A percentile compares a stretch with the other conserved stretches of the same genome.
These are phyloP conservation scores for Flagelloscypha sp. DNA, from an alignment of 768 basidiomycete genomes.

Conservation along the genomic window DNA sequence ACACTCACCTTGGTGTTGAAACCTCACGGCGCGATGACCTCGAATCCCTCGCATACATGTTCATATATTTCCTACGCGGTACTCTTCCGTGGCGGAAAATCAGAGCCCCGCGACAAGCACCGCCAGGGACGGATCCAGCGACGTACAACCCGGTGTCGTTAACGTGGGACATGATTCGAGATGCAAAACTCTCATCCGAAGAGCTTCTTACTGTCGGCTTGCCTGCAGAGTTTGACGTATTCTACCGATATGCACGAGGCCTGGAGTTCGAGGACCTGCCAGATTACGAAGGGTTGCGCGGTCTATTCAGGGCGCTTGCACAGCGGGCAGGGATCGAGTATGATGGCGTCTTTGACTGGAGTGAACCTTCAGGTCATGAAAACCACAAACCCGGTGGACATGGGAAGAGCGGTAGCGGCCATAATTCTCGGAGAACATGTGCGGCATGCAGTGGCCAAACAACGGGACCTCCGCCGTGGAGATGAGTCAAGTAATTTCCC, in stretches of 20 bases:
- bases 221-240: conserved; percentile 73
- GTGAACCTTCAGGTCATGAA: conserved; percentile 15
- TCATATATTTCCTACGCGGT: conserved; percentile 73
- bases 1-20: conserved; percentile 70
- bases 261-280: conserved; percentile 85
- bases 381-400: no score
- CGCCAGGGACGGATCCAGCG: conserved; percentile 7
- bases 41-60: conserved; percentile 75
- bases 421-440: no score
- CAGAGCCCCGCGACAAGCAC: conserved; percentile 36
- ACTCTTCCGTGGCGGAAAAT: conserved; percentile 74
- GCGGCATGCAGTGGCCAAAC: no score
- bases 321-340: conserved; percentile 42
- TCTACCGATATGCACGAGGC: conserved; percentile 72
- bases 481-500: no score
- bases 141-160: conserved; percentile 48
- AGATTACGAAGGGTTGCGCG: conserved; percentile 77
- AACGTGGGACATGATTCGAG: conserved; percentile 74
- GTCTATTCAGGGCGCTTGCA: conserved; percentile 57
- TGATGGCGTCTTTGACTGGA: conserved; percentile 36
- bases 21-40: conserved; percentile 73
- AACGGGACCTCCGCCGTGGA: no score
- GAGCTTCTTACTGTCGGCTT: conserved; percentile 66
- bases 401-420: no score
- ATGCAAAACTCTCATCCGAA: conserved; percentile 60